phyloP scores from a whole-genome alignment of 306 rosid genomes.

The Quercus suber region DNA sequence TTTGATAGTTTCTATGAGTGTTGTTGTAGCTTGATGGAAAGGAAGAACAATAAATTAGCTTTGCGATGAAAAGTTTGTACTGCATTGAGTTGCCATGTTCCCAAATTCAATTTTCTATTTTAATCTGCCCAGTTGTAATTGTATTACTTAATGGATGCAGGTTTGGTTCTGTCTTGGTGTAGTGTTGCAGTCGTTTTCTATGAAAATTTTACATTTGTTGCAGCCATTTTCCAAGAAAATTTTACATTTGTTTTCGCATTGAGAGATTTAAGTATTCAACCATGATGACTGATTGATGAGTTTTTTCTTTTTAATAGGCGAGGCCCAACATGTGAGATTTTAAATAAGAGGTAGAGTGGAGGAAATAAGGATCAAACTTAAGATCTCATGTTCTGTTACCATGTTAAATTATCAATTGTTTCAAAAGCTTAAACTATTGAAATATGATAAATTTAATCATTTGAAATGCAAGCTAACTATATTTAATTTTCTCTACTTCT shows the following conservation, averaged over 20 bases:
- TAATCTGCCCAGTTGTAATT: background rate
- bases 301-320: no score
- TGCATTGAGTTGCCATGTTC: background rate
- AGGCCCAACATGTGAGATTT: no score
- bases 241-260: no score
- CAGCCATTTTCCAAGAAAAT: no score
- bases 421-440: no score
- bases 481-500: background rate
- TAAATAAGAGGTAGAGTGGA: no score
- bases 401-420: no score
- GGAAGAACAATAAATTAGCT: constrained; percentile 33
- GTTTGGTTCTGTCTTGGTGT: background rate
- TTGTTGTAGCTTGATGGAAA: constrained; percentile 19
- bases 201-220: background rate
- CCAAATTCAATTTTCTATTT: background rate
- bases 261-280: no score
- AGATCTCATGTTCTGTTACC: accelerated
- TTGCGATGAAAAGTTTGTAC: constrained; percentile 8
- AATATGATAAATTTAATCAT: no score
- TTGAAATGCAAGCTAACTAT: no score
- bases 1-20: constrained; percentile 32
- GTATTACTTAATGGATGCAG: background rate
- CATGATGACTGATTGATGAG: no score
- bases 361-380: no score
- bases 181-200: background rate